A percentile compares a stretch with the other conserved stretches of the same genome.
Conservation (phyloP, 805 yeast genomes). For the Candida schatavii region DNA sequence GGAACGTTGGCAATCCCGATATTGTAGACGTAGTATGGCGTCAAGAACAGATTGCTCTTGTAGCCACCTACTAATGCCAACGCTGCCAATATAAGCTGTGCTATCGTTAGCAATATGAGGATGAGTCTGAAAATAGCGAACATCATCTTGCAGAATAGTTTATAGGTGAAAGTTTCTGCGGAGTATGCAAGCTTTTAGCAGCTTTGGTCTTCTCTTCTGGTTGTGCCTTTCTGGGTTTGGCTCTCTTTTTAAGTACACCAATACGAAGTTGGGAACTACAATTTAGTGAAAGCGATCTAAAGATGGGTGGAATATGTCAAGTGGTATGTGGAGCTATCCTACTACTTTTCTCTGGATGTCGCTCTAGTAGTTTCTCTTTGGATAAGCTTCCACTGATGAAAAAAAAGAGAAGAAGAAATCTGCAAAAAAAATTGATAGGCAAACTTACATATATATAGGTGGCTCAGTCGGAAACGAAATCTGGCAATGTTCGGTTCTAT, state of each 20-base stretch:
- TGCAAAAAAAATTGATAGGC: too few species aligned
- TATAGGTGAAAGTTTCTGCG: too few species aligned
- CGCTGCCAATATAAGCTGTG: conserved; percentile 26
- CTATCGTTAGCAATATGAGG: conserved; percentile 31
- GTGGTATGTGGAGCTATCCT: background rate
- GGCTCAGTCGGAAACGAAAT: too few species aligned
- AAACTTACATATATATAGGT: too few species aligned
- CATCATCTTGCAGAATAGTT: conserved; percentile 12
- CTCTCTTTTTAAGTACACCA: too few species aligned
- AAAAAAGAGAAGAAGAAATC: background rate
- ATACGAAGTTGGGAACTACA: too few species aligned
- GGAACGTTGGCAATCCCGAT: conserved; percentile 33
- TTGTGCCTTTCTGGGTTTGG: too few species aligned
- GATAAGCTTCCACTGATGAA: background rate
- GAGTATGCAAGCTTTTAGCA: too few species aligned
- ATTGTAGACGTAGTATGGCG: conserved; percentile 33
- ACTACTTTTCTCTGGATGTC: background rate
- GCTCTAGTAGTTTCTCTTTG: conserved; percentile 2
- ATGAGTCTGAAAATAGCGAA: conserved; percentile 32
- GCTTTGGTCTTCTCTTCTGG: too few species aligned
- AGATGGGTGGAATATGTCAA: too few species aligned
- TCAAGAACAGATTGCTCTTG: conserved; percentile 30
- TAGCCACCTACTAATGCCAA: conserved; percentile 41
- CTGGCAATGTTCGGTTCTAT: too few species aligned
- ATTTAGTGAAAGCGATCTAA: too few species aligned